Conservation (phyloP, 495 filamentous ascomycete genomes). For the Hypoxylon cercidicola region DNA sequence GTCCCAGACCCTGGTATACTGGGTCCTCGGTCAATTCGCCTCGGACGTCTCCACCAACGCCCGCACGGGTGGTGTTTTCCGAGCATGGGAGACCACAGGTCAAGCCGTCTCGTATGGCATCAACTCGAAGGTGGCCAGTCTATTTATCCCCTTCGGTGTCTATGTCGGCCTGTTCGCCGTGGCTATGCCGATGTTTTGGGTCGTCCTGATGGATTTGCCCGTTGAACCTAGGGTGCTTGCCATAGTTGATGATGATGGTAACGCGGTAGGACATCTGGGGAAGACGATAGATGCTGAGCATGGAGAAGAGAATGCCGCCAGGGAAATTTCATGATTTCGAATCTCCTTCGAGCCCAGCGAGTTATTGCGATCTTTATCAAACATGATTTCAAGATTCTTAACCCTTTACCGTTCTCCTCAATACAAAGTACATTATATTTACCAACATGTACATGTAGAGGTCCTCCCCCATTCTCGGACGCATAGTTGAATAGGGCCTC, state of each 20-base stretch:
- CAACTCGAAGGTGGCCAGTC: not conserved
- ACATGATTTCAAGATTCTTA: not conserved
- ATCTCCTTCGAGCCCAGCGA: not conserved
- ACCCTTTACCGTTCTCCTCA: not conserved
- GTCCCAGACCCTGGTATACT: not conserved
- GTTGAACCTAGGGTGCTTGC: not conserved
- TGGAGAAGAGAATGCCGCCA: not conserved
- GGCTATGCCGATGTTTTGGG: not conserved
- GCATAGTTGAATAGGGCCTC: too few species aligned
- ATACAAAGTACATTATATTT: not conserved
- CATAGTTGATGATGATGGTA: constrained; percentile 1
- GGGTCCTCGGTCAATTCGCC: constrained; percentile 1
- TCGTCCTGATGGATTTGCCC: not conserved
- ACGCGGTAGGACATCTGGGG: not conserved
- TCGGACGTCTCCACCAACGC: not conserved
- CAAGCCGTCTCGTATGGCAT: not conserved
- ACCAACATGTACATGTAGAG: too few species aligned
- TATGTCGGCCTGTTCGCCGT: not conserved
- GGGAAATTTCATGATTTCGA: constrained; percentile 1
- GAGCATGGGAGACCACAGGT: not conserved
- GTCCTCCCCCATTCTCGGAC: too few species aligned
- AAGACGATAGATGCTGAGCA: not conserved
- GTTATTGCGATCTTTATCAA: not conserved
- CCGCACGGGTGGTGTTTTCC: constrained; percentile 1
- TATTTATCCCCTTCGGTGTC: not conserved